Evolutionary conservation across 768 basidiomycete genomes (phyloP).

Genomic region (Mycena belliarum): DNA sequence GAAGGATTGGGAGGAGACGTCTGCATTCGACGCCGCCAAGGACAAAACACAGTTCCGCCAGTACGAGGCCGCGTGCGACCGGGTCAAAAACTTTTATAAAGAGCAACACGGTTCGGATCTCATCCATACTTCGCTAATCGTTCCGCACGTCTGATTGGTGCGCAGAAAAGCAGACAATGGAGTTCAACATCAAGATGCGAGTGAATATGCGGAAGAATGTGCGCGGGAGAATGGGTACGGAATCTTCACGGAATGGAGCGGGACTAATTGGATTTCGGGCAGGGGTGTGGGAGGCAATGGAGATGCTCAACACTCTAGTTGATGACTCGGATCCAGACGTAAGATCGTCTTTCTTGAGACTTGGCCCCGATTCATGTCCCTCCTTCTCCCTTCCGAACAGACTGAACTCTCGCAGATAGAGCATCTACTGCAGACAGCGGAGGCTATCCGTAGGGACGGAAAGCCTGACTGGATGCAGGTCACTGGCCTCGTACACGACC

Average conservation of each 20-base stretch:
- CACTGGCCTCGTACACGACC: slow-evolving; percentile 63
- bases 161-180: slow-evolving; percentile 84
- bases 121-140: not conserved
- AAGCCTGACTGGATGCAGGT: slow-evolving; percentile 93
- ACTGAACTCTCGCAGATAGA: slow-evolving; percentile 83
- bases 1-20: slow-evolving; percentile 56
- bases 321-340: slow-evolving; percentile 94
- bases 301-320: slow-evolving; percentile 82
- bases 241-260: too few species aligned
- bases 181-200: slow-evolving; percentile 78
- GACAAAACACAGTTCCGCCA: slow-evolving; percentile 72
- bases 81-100: slow-evolving; percentile 76
- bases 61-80: slow-evolving; percentile 75
- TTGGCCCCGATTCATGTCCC: not conserved
- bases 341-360: not conserved
- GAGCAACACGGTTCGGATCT: slow-evolving; percentile 67
- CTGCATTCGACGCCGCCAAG: slow-evolving; percentile 59
- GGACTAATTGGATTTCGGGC: not conserved
- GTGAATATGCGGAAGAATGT: slow-evolving; percentile 68
- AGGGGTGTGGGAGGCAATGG: slow-evolving; percentile 81
- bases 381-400: slow-evolving; percentile 38
- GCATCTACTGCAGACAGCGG: slow-evolving; percentile 89
- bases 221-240: slow-evolving; percentile 66
- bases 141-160: not conserved
- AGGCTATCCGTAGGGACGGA: slow-evolving; percentile 82